These are phyloP conservation scores for Fusarium fujikuroi DNA, from an alignment of 2,329 filamentous ascomycete genomes.

Conservation along the genomic window DNA sequence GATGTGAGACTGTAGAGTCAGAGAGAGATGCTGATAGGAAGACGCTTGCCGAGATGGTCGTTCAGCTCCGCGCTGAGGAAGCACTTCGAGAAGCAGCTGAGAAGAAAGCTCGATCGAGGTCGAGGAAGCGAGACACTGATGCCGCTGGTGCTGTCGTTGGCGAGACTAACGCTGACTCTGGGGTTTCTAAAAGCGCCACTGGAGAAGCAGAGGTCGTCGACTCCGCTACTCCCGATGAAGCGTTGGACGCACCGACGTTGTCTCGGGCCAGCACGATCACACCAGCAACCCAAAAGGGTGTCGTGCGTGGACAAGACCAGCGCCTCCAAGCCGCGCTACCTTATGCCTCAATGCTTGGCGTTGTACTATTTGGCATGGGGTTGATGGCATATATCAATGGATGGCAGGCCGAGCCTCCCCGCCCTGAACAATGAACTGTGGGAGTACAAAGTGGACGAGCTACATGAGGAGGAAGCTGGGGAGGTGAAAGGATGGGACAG, in stretches of 20 bases:
- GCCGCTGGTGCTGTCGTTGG: conserved; percentile 32
- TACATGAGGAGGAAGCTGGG: conserved; percentile 30
- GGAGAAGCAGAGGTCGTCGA: conserved; percentile 29
- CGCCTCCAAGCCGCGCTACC: conserved; percentile 68
- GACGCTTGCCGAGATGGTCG: conserved; percentile 87
- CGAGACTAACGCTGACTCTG: conserved; percentile 30
- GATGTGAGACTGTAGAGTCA: conserved; percentile 82
- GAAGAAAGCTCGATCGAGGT: conserved; percentile 54
- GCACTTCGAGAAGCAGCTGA: conserved; percentile 58
- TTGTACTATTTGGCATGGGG: conserved; percentile 83
- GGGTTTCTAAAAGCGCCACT: conserved; percentile 30
- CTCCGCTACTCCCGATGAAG: conserved; percentile 46
- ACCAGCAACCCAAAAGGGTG: conserved; percentile 54
- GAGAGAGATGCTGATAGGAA: conserved; percentile 78
- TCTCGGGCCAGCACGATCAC: conserved; percentile 63
- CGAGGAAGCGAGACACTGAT: conserved; percentile 46
- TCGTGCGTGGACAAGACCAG: conserved; percentile 55
- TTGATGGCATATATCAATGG: conserved; percentile 89
- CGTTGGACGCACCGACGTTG: conserved; percentile 54
- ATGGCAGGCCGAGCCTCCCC: conserved; percentile 67
- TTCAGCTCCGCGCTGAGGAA: conserved; percentile 78
- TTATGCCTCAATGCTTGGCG: conserved; percentile 84
- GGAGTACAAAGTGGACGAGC: conserved; percentile 20
- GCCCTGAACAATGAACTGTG: conserved; percentile 48
- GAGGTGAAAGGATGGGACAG: conserved; percentile 15